phyloP scores from a whole-genome alignment of 208 protist genomes.

The Borovskyia barvae region DNA sequence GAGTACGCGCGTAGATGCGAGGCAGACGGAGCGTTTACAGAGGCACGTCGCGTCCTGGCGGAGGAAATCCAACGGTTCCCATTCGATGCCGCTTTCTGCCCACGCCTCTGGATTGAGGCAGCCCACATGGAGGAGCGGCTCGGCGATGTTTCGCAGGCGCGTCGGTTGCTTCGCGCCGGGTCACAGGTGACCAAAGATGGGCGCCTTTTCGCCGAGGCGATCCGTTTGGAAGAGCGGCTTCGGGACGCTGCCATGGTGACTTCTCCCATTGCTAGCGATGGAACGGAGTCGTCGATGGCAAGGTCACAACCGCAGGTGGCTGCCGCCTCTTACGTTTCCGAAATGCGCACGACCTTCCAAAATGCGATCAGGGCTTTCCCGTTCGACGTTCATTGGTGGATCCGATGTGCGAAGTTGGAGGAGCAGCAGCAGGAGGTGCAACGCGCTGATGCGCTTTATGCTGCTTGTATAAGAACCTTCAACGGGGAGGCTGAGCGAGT shows the following conservation, averaged over 20 bases:
- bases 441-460: constrained; percentile 59
- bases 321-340: constrained; percentile 20
- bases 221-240: constrained; percentile 44
- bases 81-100: constrained; percentile 56
- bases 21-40: constrained; percentile 22
- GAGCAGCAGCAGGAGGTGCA: constrained; percentile 53
- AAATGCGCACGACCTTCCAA: constrained; percentile 41
- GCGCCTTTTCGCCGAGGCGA: constrained; percentile 25
- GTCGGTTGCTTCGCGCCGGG: constrained; percentile 59
- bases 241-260: constrained; percentile 9
- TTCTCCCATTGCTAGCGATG: background rate
- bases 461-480: constrained; percentile 48
- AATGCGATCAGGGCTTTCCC: constrained; percentile 65
- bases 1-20: constrained; percentile 58
- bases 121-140: constrained; percentile 69
- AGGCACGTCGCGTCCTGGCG: constrained; percentile 50
- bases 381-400: constrained; percentile 56
- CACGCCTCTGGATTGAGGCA: constrained; percentile 79
- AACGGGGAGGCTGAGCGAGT: constrained; percentile 38
- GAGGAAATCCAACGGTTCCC: constrained; percentile 69
- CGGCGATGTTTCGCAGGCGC: constrained; percentile 43
- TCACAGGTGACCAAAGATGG: constrained; percentile 47
- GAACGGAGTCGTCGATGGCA: background rate
- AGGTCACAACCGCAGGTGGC: constrained; percentile 6
- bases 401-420: constrained; percentile 76